These are phyloP conservation scores for Aurantiochytrium sp. DNA, from an alignment of 108 stramenopile species.

Conservation along the genomic window DNA sequence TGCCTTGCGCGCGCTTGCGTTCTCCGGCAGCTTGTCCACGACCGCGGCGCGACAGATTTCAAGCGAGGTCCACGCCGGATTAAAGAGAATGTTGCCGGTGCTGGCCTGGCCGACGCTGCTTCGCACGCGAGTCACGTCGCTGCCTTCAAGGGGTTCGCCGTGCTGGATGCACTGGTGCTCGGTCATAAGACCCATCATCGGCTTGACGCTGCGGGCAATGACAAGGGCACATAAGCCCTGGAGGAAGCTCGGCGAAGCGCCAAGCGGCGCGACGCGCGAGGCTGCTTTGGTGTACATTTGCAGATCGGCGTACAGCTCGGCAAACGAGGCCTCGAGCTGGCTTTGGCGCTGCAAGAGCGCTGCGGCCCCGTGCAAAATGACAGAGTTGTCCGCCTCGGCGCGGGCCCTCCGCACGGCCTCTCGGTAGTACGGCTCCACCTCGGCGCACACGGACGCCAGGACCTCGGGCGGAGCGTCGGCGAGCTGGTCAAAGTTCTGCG, in stretches of 20 bases:
- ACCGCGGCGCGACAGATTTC: not conserved
- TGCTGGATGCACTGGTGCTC: not conserved
- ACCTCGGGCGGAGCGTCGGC: too few relatives aligned
- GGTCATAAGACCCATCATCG: not conserved
- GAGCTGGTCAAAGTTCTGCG: not conserved
- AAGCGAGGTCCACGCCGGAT: not conserved
- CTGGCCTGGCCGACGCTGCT: not conserved
- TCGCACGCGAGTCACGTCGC: not conserved
- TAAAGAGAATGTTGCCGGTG: not conserved
- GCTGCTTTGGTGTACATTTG: not conserved
- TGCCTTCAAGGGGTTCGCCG: not conserved
- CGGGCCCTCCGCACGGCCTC: not conserved
- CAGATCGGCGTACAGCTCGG: not conserved
- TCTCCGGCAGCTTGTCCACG: not conserved
- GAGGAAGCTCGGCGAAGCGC: not conserved
- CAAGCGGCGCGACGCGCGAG: not conserved
- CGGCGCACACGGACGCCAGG: not conserved
- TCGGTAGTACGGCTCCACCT: not conserved
- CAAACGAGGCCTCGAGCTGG: not conserved
- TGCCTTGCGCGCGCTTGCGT: not conserved
- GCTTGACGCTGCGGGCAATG: not conserved
- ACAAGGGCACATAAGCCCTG: not conserved
- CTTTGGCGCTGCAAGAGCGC: not conserved
- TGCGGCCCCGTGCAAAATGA: not conserved
- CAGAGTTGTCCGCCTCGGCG: not conserved